Percentiles rank a stretch among this genome's conserved stretches.
Conservation (phyloP, 139 green algal species). For the Trebouxia sp. region DNA sequence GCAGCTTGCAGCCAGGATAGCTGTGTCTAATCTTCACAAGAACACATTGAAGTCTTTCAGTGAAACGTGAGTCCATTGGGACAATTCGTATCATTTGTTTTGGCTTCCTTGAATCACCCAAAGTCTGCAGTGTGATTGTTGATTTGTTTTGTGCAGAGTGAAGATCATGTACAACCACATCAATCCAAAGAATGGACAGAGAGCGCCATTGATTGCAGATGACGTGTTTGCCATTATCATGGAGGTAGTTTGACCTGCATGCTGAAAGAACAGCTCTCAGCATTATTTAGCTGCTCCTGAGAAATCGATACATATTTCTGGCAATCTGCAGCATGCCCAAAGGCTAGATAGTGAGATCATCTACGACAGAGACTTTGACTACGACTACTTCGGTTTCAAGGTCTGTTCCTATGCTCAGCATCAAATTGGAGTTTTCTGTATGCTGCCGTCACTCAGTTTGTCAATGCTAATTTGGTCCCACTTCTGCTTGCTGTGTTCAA, state of each 20-base stretch:
- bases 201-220: slow-evolving; percentile 82
- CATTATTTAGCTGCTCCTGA: neutral
- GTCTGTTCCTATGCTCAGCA: slow-evolving; percentile 41
- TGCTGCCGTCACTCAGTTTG: neutral
- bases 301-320: neutral
- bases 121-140: neutral
- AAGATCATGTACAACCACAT: slow-evolving; percentile 92
- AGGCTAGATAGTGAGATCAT: slow-evolving; percentile 95
- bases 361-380: slow-evolving; percentile 99
- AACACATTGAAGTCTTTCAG: slow-evolving; percentile 97
- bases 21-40: slow-evolving; percentile 99
- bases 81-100: too few relatives aligned
- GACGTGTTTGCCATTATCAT: slow-evolving; percentile 93
- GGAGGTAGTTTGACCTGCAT: slow-evolving; percentile 48
- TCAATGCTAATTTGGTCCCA: neutral
- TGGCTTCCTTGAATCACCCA: too few relatives aligned
- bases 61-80: slow-evolving; percentile 75
- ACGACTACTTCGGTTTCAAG: slow-evolving; percentile 99
- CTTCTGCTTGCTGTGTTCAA: neutral
- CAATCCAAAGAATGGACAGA: slow-evolving; percentile 89
- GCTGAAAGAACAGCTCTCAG: neutral
- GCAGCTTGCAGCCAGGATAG: slow-evolving; percentile 97
- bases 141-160: slow-evolving; percentile 57
- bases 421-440: too few relatives aligned
- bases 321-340: slow-evolving; percentile 70